A percentile compares a stretch with the other conserved stretches of the same genome.
These are phyloP conservation scores for Penicillium egyptiacum DNA, from an alignment of 495 filamentous ascomycete species.

Conservation along the genomic window DNA sequence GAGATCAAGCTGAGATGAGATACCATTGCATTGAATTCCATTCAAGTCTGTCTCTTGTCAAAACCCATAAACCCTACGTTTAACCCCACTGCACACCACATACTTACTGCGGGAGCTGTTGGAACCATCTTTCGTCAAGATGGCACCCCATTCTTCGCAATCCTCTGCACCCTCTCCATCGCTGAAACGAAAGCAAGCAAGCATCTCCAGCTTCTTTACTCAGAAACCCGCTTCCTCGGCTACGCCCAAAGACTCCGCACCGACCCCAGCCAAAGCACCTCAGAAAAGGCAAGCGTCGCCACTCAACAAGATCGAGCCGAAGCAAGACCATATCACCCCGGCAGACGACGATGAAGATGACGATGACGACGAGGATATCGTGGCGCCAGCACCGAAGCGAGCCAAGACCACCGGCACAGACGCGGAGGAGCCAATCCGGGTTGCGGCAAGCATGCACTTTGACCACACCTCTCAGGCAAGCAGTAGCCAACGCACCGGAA, in stretches of 20 bases:
- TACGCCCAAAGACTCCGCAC: conserved; percentile 15
- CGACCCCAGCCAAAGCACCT: conserved; percentile 11
- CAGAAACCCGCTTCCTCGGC: conserved; percentile 50
- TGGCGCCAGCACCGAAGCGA: conserved; percentile 43
- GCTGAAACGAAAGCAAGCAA: conserved; percentile 66
- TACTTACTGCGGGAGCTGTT: not conserved
- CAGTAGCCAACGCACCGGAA: conserved; percentile 40
- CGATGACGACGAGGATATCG: conserved; percentile 44
- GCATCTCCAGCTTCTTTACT: conserved; percentile 85
- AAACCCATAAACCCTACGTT: not conserved
- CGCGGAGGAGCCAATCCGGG: conserved; percentile 16
- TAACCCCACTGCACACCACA: not conserved
- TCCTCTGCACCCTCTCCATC: conserved; percentile 42
- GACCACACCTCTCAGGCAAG: conserved; percentile 21
- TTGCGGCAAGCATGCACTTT: conserved; percentile 9
- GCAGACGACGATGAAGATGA: conserved; percentile 26
- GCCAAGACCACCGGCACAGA: conserved; percentile 25
- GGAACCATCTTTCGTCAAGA: conserved; percentile 10
- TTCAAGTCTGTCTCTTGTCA: not conserved
- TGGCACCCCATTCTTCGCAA: conserved; percentile 44
- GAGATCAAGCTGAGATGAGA: not conserved
- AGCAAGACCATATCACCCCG: conserved; percentile 18
- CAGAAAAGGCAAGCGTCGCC: conserved; percentile 21
- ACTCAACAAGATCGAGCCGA: conserved; percentile 11
- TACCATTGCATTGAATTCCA: not conserved